These are phyloP conservation scores for Amyloporia xantha DNA, from an alignment of 768 basidiomycete genomes.

Conservation along the genomic window DNA sequence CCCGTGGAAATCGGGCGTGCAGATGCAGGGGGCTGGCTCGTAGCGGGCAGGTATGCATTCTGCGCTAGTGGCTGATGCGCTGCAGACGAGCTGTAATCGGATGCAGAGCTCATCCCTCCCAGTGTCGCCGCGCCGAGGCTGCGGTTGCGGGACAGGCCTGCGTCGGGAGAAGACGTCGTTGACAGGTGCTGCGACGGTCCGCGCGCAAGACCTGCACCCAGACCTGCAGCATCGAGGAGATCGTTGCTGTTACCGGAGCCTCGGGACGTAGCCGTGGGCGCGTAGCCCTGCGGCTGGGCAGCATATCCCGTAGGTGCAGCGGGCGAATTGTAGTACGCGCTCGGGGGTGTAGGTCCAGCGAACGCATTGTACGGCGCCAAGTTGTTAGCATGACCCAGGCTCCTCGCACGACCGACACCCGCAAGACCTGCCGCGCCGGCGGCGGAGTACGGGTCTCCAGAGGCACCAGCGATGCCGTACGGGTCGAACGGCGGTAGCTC, in stretches of 20 bases:
- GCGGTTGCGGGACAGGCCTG: constrained; percentile 12
- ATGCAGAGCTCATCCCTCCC: constrained; percentile 4
- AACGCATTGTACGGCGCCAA: constrained; percentile 34
- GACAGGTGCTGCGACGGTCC: constrained; percentile 7
- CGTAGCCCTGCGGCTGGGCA: constrained; percentile 3
- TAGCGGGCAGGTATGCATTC: constrained; percentile 5
- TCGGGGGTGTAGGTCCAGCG: constrained; percentile 25
- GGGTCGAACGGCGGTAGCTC: constrained; percentile 37
- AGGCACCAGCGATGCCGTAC: constrained; percentile 25
- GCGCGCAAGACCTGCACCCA: constrained; percentile 7
- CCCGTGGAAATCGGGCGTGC: constrained; percentile 11
- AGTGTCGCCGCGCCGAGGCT: constrained; percentile 13
- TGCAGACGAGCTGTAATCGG: constrained; percentile 8
- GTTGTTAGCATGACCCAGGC: constrained; percentile 24
- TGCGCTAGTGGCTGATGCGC: constrained; percentile 5
- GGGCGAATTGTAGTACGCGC: constrained; percentile 13
- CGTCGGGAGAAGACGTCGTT: background rate
- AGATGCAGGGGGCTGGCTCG: background rate
- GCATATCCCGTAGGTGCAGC: constrained; percentile 1
- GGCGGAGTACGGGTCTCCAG: constrained; percentile 32
- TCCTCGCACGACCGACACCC: constrained; percentile 25
- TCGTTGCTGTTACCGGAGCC: constrained; percentile 11
- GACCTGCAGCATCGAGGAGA: constrained; percentile 20
- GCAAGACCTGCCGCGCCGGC: constrained; percentile 33
- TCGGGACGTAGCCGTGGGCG: constrained; percentile 1